phyloP scores from a whole-genome alignment of 192 early-diverging fungal species.

The Coemansia sp. region DNA sequence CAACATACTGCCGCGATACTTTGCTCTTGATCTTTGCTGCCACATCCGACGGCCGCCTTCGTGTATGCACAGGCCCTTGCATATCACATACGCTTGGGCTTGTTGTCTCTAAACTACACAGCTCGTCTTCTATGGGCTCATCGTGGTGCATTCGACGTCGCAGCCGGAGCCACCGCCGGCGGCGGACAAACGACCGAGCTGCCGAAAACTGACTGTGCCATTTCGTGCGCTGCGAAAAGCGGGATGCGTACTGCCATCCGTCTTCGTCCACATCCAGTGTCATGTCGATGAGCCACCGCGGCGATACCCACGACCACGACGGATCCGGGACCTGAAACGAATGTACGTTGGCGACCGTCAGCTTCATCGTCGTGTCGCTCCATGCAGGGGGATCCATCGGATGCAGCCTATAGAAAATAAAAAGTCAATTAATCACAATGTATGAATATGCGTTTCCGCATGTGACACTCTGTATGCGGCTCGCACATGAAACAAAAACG shows the following conservation, averaged over 20 bases:
- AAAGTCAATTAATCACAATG: constrained; percentile 12
- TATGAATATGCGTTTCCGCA: neutral
- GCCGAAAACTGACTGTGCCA: constrained; percentile 29
- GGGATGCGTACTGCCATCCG: constrained; percentile 54
- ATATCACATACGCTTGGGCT: neutral
- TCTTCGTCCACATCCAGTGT: constrained; percentile 55
- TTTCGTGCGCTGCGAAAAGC: constrained; percentile 21
- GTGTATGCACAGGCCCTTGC: too few relatives aligned
- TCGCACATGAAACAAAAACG: constrained; percentile 8
- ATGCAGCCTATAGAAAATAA: constrained; percentile 33
- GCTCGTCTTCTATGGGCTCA: neutral
- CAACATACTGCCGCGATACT: constrained; percentile 30
- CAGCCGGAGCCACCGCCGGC: constrained; percentile 18
- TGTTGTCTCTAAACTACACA: neutral
- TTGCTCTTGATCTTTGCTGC: constrained; percentile 42
- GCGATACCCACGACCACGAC: constrained; percentile 56
- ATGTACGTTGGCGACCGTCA: constrained; percentile 54
- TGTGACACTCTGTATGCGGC: neutral
- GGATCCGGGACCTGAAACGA: constrained; percentile 55
- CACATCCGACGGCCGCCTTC: constrained; percentile 7
- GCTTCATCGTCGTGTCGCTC: constrained; percentile 44
- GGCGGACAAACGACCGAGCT: constrained; percentile 30
- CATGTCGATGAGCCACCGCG: constrained; percentile 59
- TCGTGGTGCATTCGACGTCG: neutral
- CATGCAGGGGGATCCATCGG: constrained; percentile 56